These are phyloP conservation scores for Mycena epipterygia DNA, from an alignment of 768 basidiomycete genomes.

Conservation along the genomic window DNA sequence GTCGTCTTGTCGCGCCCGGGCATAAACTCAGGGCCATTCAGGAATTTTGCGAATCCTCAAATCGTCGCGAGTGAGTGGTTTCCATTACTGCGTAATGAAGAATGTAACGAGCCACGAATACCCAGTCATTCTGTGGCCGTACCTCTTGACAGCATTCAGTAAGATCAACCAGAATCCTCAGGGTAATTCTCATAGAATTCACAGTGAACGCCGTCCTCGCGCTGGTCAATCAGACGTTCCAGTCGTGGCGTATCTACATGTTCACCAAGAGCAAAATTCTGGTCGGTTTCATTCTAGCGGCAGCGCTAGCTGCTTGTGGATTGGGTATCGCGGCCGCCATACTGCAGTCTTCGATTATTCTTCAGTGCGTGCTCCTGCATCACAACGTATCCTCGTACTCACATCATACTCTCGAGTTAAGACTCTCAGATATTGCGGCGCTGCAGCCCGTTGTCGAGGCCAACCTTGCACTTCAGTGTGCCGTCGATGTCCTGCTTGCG, in stretches of 20 bases:
- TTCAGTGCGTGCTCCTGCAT: not conserved
- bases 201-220: slow-evolving; percentile 9
- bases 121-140: not conserved
- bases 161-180: not conserved
- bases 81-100: not conserved
- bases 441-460: not conserved
- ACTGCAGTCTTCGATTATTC: too few relatives aligned
- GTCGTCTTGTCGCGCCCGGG: too few relatives aligned
- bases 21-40: not conserved
- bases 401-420: not conserved
- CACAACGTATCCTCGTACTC: not conserved
- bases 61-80: not conserved
- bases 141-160: slow-evolving; percentile 1
- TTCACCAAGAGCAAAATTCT: slow-evolving; percentile 9
- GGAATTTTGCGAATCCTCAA: not conserved
- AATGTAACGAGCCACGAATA: not conserved
- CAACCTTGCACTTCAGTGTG: slow-evolving; percentile 9
- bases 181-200: not conserved
- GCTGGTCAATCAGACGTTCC: slow-evolving; percentile 7
- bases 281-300: not conserved
- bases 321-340: not conserved
- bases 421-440: not conserved
- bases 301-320: not conserved
- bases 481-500: slow-evolving; percentile 6
- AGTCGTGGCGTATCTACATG: slow-evolving; percentile 10